phyloP scores from a whole-genome alignment of 2,329 filamentous ascomycete species.

The Mycosphaerella arachidis region DNA sequence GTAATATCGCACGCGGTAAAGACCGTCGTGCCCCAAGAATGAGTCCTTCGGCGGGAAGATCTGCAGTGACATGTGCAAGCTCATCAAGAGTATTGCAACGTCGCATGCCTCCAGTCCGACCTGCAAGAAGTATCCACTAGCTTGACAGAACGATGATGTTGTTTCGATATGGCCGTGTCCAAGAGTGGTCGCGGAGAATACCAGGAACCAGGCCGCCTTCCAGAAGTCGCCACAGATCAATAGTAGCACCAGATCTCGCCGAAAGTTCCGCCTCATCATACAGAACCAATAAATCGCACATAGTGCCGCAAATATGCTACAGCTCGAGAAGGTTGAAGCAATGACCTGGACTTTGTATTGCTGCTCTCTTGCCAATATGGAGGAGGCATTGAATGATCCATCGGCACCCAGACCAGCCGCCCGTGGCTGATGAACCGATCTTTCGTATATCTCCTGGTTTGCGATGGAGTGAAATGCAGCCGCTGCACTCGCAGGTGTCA shows the following conservation, averaged over 20 bases:
- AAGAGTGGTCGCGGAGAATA: slow-evolving; percentile 60
- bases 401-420: slow-evolving; percentile 10
- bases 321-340: slow-evolving; percentile 34
- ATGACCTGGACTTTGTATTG: slow-evolving; percentile 31
- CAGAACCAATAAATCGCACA: slow-evolving; percentile 67
- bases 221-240: slow-evolving; percentile 68
- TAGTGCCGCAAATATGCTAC: slow-evolving; percentile 56
- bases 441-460: background rate
- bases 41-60: slow-evolving; percentile 56
- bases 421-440: background rate
- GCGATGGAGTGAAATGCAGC: background rate
- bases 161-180: slow-evolving; percentile 37
- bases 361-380: slow-evolving; percentile 14
- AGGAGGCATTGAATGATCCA: slow-evolving; percentile 18
- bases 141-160: slow-evolving; percentile 25
- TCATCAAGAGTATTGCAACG: slow-evolving; percentile 66
- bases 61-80: slow-evolving; percentile 67
- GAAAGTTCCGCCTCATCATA: slow-evolving; percentile 68
- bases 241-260: slow-evolving; percentile 70
- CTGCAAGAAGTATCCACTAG: slow-evolving; percentile 28
- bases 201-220: slow-evolving; percentile 64
- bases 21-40: slow-evolving; percentile 52
- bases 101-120: slow-evolving; percentile 38
- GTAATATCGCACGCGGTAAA: slow-evolving; percentile 62
- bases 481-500: background rate